Conservation (phyloP, 2,329 filamentous ascomycete genomes). For the Stromatinia cepivora region DNA sequence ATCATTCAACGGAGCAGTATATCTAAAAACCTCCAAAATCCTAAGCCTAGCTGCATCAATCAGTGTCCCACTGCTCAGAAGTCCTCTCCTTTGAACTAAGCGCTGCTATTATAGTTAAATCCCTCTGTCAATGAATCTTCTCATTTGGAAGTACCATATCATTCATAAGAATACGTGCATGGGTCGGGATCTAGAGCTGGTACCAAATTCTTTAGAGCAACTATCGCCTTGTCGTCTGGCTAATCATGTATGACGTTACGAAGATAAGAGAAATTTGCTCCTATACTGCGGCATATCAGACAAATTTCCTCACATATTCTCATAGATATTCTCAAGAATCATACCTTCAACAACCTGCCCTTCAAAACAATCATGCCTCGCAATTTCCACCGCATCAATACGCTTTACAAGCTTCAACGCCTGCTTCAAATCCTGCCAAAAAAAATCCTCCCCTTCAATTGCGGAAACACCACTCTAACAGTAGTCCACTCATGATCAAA, state of each 20-base stretch:
- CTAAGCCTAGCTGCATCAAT: constrained; percentile 24
- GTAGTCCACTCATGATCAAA: constrained; percentile 41
- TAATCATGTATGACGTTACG: not conserved
- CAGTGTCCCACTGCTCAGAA: constrained; percentile 39
- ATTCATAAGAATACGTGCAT: constrained; percentile 45
- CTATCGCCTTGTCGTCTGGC: not conserved
- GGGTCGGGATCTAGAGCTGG: not conserved
- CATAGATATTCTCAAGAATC: no score
- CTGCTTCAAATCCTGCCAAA: no score
- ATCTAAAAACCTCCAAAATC: constrained; percentile 22
- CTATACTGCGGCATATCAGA: not conserved
- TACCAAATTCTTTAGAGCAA: not conserved
- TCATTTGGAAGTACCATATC: constrained; percentile 46
- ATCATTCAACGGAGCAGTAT: constrained; percentile 7
- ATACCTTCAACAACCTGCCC: not conserved
- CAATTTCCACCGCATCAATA: no score
- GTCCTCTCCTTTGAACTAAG: constrained; percentile 43
- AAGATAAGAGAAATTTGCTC: not conserved
- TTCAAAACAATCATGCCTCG: no score
- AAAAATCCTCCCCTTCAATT: not conserved
- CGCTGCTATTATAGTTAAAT: constrained; percentile 44
- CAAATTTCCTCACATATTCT: not conserved
- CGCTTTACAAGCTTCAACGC: no score
- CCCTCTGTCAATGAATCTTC: constrained; percentile 41
- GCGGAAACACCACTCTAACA: not conserved